phyloP scores from a whole-genome alignment of 2,329 filamentous ascomycete species.

The Fusarium austroafricanum region DNA sequence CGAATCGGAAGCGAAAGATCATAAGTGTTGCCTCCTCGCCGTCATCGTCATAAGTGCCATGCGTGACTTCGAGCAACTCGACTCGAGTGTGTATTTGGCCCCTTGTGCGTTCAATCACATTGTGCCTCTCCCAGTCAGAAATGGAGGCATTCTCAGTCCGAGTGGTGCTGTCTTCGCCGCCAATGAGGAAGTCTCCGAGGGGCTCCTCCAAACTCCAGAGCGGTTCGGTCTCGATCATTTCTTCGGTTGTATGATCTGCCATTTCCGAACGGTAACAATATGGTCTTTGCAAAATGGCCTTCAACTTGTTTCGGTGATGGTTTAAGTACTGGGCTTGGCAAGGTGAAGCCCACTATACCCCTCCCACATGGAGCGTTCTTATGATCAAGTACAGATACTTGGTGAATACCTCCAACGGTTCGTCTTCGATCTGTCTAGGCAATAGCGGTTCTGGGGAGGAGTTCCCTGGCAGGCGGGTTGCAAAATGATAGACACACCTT shows the following conservation, averaged over 20 bases:
- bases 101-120: conserved; percentile 13
- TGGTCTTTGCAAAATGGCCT: too few species aligned
- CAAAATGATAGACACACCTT: too few species aligned
- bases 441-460: too few species aligned
- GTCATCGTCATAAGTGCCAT: conserved; percentile 12
- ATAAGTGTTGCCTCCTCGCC: conserved; percentile 16
- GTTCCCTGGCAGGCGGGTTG: too few species aligned
- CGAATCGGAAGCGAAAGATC: conserved; percentile 1
- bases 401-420: too few species aligned
- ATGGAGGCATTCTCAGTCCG: conserved; percentile 11
- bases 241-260: neutral
- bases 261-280: neutral
- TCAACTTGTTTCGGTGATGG: too few species aligned
- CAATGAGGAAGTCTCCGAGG: neutral
- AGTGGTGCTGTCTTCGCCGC: neutral
- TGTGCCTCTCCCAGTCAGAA: conserved; percentile 21
- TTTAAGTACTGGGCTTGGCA: too few species aligned
- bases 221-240: neutral
- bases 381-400: too few species aligned
- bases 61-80: conserved; percentile 8
- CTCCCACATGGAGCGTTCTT: too few species aligned
- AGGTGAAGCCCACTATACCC: too few species aligned
- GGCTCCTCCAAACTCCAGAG: neutral
- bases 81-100: conserved; percentile 16
- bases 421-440: too few species aligned